Percentiles rank a stretch among this genome's conserved stretches.
Conservation (phyloP, 2,329 filamentous ascomycete genomes). For the Pleurostoma richardsiae region DNA sequence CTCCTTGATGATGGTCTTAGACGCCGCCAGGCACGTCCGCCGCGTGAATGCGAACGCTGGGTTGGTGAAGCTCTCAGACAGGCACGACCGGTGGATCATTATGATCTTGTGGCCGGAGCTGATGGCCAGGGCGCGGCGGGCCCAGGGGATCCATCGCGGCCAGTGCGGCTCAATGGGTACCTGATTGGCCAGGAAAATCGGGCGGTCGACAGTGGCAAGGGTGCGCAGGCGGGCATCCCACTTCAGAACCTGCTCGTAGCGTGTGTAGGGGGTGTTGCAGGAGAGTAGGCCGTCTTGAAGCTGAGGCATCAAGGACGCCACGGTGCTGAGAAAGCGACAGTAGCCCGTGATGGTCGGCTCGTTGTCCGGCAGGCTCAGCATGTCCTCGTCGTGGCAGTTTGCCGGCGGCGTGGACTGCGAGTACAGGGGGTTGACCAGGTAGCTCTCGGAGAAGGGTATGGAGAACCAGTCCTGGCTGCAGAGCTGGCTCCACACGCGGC, state of each 20-base stretch:
- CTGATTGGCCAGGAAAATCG: conserved; percentile 17
- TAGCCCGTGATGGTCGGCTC: conserved; percentile 19
- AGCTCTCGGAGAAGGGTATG: conserved; percentile 31
- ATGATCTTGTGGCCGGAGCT: conserved; percentile 32
- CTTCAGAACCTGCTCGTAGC: conserved; percentile 27
- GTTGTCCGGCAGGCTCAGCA: conserved; percentile 7
- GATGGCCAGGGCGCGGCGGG: conserved; percentile 28
- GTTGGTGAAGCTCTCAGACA: conserved; percentile 26
- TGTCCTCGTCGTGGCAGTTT: conserved; percentile 28
- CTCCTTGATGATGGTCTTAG: conserved; percentile 30
- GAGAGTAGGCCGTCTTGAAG: conserved; percentile 24
- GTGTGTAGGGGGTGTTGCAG: conserved; percentile 24
- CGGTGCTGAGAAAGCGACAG: conserved; percentile 19
- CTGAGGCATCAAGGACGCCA: conserved; percentile 26
- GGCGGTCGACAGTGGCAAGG: conserved; percentile 23
- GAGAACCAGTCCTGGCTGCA: conserved; percentile 31
- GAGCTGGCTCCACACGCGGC: conserved; percentile 28
- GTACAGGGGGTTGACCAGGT: conserved; percentile 28
- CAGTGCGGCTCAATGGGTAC: conserved; percentile 19
- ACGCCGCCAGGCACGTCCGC: conserved; percentile 28
- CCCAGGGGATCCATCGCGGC: conserved; percentile 24
- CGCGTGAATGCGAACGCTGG: conserved; percentile 24
- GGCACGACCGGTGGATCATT: conserved; percentile 32
- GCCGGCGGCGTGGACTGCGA: conserved; percentile 22
- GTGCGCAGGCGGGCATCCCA: conserved; percentile 25